Evolutionary conservation across 2,329 filamentous ascomycete genomes (phyloP), one percentile per base, ranked within the genome.

Genomic region (Fusarium udum): DNA sequence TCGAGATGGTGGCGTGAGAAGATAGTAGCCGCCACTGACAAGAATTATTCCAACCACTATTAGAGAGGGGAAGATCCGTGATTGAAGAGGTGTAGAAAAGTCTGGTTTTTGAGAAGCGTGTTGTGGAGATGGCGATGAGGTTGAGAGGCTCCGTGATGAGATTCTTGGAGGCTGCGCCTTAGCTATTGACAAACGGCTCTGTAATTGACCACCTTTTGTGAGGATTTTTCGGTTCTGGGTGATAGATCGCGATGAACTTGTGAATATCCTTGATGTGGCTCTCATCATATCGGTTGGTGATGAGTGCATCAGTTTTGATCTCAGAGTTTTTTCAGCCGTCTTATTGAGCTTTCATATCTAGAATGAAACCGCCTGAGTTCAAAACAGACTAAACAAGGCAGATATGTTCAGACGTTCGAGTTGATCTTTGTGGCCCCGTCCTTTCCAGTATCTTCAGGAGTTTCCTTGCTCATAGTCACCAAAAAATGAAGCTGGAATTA

Each of bases 21-120:
- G 61, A 62, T 80, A 82, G 63, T 79, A 80, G 9, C 72, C 46
- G 6, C 74, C 45, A 22, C 76, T 71, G 43, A 72, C 74, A 37
- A 82, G 57, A 39, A 80, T 7, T 10, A 77, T 48, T 8, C 73
- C 57, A 6, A 72, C 40, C 6, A 78, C 52, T 34, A 81, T 24
- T 11, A 77, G 49, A 11, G 78, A 73, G 12, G 80, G 71, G 0
- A 77, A 43, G 4, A 69, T 56, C 4, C 78, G 75, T 26, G 80
- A 71, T 67, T 78, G 59, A 49, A 89, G 65, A 79, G 85, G 20
- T 82, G 83, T 7, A 83, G 86, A 28, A 90, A 92, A 67, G 60
- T 56, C 34, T 64, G 74, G 74, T 18, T 40, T 74, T 46, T 60
- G 53, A 56, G 74, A 59, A 56, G 59, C 31, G 14, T 37, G 45